These are phyloP conservation scores for Mortierella sp. DNA, from an alignment of 371 early-diverging fungal species.

Conservation along the genomic window DNA sequence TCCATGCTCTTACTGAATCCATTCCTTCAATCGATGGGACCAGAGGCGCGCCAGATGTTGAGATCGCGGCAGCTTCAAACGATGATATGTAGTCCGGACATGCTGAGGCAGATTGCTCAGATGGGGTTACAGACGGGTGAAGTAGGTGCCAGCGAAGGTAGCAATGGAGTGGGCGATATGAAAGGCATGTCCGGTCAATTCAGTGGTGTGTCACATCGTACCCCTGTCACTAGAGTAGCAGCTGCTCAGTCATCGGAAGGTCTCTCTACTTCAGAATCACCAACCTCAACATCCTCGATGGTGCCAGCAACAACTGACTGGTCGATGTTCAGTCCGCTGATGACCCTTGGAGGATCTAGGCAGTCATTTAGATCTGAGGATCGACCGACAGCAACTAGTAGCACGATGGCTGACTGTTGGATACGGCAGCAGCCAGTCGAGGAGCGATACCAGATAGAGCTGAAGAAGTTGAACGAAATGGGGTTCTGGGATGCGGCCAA, in stretches of 20 bases:
- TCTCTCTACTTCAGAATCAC: conserved; percentile 43
- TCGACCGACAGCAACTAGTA: conserved; percentile 52
- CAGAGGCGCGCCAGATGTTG: conserved; percentile 83
- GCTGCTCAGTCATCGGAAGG: conserved; percentile 22
- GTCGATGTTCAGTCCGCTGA: too few species aligned
- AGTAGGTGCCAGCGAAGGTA: conserved; percentile 14
- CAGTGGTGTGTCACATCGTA: too few species aligned
- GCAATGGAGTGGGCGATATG: conserved; percentile 3
- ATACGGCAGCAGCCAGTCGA: conserved; percentile 61
- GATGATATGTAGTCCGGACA: conserved; percentile 88
- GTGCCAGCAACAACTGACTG: conserved; percentile 12
- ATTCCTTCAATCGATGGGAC: conserved; percentile 80
- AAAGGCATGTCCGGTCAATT: too few species aligned
- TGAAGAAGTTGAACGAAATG: conserved; percentile 96
- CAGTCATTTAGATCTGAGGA: too few species aligned
- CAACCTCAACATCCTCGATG: conserved; percentile 19
- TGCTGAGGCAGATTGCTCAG: conserved; percentile 79
- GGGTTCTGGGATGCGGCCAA: conserved; percentile 92
- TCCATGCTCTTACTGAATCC: conserved; percentile 86
- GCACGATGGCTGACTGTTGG: conserved; percentile 14
- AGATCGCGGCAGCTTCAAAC: conserved; percentile 82
- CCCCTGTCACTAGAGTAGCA: too few species aligned
- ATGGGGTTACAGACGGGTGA: conserved; percentile 73
- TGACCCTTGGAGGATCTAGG: too few species aligned
- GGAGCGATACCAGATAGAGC: conserved; percentile 88